A percentile compares a stretch with the other conserved stretches of the same genome.
These are phyloP conservation scores for Thielaviopsis populi DNA, from an alignment of 2,329 filamentous ascomycete genomes.

Conservation along the genomic window DNA sequence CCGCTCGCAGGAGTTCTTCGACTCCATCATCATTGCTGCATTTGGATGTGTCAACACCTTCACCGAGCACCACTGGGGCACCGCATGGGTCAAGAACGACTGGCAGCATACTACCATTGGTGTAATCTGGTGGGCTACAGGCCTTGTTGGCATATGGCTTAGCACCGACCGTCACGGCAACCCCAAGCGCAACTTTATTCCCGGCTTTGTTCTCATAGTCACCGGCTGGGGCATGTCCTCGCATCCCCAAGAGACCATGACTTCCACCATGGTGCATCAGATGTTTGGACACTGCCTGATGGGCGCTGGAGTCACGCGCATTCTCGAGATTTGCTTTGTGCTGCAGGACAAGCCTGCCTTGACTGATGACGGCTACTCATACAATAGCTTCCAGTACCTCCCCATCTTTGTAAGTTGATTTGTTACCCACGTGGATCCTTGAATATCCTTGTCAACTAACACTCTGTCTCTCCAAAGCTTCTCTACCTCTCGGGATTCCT, in stretches of 20 bases:
- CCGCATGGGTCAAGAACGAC: slow-evolving; percentile 79
- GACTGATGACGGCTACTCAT: slow-evolving; percentile 51
- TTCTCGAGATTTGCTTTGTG: slow-evolving; percentile 85
- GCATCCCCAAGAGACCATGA: slow-evolving; percentile 68
- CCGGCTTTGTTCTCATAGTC: slow-evolving; percentile 75
- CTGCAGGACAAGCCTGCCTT: slow-evolving; percentile 55
- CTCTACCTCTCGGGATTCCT: slow-evolving; percentile 86
- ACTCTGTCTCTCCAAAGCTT: slow-evolving; percentile 39
- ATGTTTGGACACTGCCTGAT: slow-evolving; percentile 94
- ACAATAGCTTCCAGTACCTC: slow-evolving; percentile 45
- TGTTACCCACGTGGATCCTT: slow-evolving; percentile 12
- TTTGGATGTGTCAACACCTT: slow-evolving; percentile 99
- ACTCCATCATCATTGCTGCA: slow-evolving; percentile 74
- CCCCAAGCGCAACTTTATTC: slow-evolving; percentile 85
- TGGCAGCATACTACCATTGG: slow-evolving; percentile 99
- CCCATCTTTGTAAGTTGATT: slow-evolving; percentile 39
- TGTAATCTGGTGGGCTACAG: slow-evolving; percentile 96
- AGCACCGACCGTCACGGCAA: slow-evolving; percentile 68
- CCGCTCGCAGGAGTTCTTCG: slow-evolving; percentile 91
- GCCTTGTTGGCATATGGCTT: slow-evolving; percentile 81
- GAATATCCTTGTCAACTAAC: background rate
- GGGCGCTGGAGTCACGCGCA: slow-evolving; percentile 67
- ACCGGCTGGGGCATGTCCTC: slow-evolving; percentile 94
- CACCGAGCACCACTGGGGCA: slow-evolving; percentile 90
- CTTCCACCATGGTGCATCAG: slow-evolving; percentile 76